Base-by-base conservation (phyloP, 2,329 filamentous ascomycete genomes). In the Fusarium illudens region DNA sequence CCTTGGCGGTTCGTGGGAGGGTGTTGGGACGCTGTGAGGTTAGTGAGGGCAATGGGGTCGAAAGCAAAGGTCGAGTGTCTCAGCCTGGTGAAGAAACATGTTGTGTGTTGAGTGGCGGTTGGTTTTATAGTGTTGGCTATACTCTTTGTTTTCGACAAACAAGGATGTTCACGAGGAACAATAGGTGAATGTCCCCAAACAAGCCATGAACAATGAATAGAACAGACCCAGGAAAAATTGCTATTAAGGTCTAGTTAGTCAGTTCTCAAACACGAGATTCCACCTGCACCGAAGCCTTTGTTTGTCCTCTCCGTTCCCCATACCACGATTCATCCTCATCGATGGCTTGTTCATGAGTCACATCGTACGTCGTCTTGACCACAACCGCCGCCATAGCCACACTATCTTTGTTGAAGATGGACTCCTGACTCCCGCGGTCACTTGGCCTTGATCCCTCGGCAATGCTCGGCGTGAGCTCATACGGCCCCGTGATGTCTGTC, bases 391-490 rank as follows among this genome's bases (percentile, higher is more conserved):
- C 46, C n/a, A 61, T 7, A 2, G 39, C 54, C 0, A 29, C 12
- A 2, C 55, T 57, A 2, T 33, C 39, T 19, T 56, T 66, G 0
- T 48, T 39, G 11, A 71, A 51, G 0, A 72, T 72, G 0, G 62
- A 71, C 1, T 72, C 70, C 8, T 72, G 59, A 1, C 67, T 72
- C 0, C 67, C 65, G 3, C 67, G 44, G 0, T 46, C 36, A 10
- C 60, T 54, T 0, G 32, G 17, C 17, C 60, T 67, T 0, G 19
- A 30, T 2, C 53, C 62, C 0, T 66, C 55, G 0, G 65, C 56
- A 2, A 67, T 58, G 17, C 58, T 65, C 1, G 56, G 48, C 1
- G 70, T 69, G 4, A 70, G 65, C 1, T 72, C 62, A 12, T 72
- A 68, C 0, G 59, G 65, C 0, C 67, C 67, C 0, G 46, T 50